Conservation (phyloP, 257 asterid species). For the Ligustrum vulgare region DNA sequence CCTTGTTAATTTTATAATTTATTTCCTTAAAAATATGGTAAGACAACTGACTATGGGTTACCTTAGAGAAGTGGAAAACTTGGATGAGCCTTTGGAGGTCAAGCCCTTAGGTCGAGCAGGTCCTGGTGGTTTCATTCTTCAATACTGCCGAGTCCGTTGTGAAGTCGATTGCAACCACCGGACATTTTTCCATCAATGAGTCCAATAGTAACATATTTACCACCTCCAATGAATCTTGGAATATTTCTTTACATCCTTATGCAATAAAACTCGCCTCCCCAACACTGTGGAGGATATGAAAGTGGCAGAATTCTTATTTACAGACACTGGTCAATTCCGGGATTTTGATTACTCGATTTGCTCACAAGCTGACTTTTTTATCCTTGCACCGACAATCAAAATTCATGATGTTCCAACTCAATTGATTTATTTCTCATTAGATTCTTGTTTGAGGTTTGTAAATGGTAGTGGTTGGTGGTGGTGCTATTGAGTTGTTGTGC, state of each 20-base stretch:
- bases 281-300: constrained; percentile 35
- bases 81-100: no score
- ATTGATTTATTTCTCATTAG: constrained; percentile 31
- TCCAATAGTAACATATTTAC: background rate
- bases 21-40: no score
- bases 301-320: constrained; percentile 35
- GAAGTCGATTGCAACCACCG: constrained; percentile 31
- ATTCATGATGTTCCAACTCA: constrained; percentile 25
- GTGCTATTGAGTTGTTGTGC: no score
- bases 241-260: constrained; percentile 34
- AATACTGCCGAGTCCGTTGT: constrained; percentile 51
- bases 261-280: constrained; percentile 25
- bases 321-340: constrained; percentile 39
- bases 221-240: constrained; percentile 19
- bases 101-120: no score
- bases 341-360: constrained; percentile 38
- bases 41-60: no score
- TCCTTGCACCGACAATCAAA: constrained; percentile 38
- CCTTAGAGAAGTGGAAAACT: no score
- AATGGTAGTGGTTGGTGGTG: no score
- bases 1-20: no score
- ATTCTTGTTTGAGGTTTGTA: background rate
- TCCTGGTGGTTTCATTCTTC: constrained; percentile 56
- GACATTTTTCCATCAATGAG: constrained; percentile 3
- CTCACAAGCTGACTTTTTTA: constrained; percentile 37